A percentile compares a stretch with the other conserved stretches of the same genome.
Evolutionary conservation across 441 rosid genomes (phyloP).

Genomic region (Pelargonium fulgidum): DNA sequence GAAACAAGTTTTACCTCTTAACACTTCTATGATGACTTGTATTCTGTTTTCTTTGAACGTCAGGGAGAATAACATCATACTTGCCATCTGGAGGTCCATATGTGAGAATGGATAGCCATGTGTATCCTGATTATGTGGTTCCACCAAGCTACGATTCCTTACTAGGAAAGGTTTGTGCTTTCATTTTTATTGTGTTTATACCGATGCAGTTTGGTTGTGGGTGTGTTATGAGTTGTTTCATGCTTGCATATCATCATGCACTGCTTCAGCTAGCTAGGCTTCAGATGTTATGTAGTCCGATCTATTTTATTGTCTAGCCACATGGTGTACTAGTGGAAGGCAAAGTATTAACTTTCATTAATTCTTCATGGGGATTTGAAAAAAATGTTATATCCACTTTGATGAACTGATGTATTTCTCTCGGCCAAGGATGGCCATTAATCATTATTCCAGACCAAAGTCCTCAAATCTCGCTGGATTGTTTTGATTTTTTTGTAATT

Average conservation of each 20-base stretch:
- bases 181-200: constrained; percentile 12
- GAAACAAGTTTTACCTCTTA: too few species aligned
- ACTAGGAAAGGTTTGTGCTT: constrained; percentile 73
- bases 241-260: constrained; percentile 5
- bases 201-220: neutral
- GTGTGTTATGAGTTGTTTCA: neutral
- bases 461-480: neutral
- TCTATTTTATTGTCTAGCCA: neutral
- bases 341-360: neutral
- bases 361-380: neutral
- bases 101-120: constrained; percentile 97
- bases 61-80: constrained; percentile 87
- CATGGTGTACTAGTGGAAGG: neutral
- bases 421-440: neutral
- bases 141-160: constrained; percentile 98
- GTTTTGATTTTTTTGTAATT: neutral
- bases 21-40: too few species aligned
- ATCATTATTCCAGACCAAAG: neutral
- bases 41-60: too few species aligned
- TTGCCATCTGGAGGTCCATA: constrained; percentile 98
- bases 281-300: neutral
- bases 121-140: constrained; percentile 90
- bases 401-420: neutral
- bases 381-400: neutral
- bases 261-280: neutral